Percentiles rank a stretch among this genome's conserved stretches.
phyloP scores from a whole-genome alignment of 2,329 filamentous ascomycete genomes.

The Nannizziopsis arthrosporioides region DNA sequence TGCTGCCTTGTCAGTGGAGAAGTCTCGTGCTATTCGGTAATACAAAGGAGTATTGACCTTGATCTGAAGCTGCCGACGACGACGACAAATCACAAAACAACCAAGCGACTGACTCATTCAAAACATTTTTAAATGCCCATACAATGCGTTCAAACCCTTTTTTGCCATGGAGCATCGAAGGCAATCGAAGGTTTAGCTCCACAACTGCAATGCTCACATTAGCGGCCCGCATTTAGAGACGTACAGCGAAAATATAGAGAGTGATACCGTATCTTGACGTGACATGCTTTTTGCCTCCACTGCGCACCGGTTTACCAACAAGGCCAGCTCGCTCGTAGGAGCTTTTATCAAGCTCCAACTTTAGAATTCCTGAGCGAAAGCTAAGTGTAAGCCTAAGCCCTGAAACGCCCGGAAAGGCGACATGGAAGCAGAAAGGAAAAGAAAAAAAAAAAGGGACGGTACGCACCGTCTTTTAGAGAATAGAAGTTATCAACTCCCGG shows the following conservation, averaged over 20 bases:
- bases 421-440: not conserved
- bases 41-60: constrained; percentile 32
- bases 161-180: constrained; percentile 71
- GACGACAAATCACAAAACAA: constrained; percentile 55
- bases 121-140: constrained; percentile 67
- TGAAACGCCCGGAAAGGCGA: not conserved
- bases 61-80: constrained; percentile 19
- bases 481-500: constrained; percentile 61
- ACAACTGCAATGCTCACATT: constrained; percentile 45
- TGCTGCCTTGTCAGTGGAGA: constrained; percentile 16
- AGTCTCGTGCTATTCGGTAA: not conserved
- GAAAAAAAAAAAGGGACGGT: too few relatives aligned
- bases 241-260: not conserved
- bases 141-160: constrained; percentile 67
- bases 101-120: constrained; percentile 60
- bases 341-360: constrained; percentile 66
- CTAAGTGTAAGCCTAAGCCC: not conserved
- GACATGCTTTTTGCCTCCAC: constrained; percentile 48
- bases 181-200: constrained; percentile 59
- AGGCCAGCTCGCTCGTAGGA: constrained; percentile 75
- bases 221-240: not conserved
- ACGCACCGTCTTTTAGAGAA: constrained; percentile 54
- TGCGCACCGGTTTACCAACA: constrained; percentile 53
- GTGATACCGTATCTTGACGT: constrained; percentile 64
- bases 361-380: constrained; percentile 48